Percentiles rank a stretch among this genome's conserved stretches.
phyloP scores from a whole-genome alignment of 176 grass and related monocot species.

The Musa itinerans region DNA sequence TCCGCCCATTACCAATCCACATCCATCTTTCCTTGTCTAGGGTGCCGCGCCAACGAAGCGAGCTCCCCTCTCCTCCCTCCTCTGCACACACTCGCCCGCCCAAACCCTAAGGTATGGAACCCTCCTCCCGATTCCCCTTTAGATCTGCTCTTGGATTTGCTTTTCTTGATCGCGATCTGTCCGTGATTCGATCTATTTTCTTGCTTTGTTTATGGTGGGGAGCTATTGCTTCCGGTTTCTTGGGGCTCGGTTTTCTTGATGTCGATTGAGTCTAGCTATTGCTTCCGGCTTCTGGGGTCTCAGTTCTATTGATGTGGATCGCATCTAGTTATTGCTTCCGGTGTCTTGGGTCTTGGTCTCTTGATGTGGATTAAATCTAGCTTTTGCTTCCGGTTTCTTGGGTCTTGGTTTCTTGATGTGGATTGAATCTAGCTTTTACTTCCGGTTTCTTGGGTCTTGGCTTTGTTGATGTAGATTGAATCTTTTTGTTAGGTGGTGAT shows the following conservation, averaged over 20 bases:
- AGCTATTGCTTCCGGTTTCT: no score
- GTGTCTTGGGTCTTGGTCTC: background rate
- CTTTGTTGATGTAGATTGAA: background rate
- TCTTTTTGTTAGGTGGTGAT: background rate
- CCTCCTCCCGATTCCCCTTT: background rate
- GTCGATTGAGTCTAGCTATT: background rate
- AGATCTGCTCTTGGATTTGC: background rate
- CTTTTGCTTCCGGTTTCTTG: no score
- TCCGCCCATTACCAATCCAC: background rate
- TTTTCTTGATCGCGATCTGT: background rate
- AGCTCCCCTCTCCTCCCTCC: background rate
- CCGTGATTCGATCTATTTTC: background rate
- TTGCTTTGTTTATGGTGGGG: background rate
- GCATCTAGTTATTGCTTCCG: background rate
- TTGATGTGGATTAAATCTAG: background rate
- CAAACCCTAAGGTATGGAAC: background rate
- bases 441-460: background rate
- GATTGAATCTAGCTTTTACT: background rate
- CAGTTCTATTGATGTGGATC: background rate
- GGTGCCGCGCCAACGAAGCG: background rate
- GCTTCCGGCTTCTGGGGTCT: background rate
- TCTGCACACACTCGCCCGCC: background rate
- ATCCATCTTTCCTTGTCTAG: background rate
- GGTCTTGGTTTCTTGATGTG: background rate
- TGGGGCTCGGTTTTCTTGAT: background rate